A percentile compares a stretch with the other conserved stretches of the same genome.
Evolutionary conservation across 441 rosid genomes (phyloP).

Genomic region (Adansonia madagascariensis): DNA sequence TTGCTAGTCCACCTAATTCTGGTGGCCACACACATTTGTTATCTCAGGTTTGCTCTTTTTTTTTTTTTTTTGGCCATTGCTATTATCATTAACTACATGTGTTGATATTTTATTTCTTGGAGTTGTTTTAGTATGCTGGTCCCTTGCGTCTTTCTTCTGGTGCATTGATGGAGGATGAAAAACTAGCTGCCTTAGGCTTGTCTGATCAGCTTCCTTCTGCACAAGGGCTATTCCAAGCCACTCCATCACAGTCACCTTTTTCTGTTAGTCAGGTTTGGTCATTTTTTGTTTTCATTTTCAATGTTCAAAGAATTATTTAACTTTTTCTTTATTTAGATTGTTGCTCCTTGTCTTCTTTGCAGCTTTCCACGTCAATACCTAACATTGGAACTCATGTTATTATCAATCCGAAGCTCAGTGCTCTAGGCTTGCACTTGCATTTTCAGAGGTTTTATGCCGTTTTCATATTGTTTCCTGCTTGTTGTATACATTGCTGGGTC

Average conservation of each 20-base stretch:
- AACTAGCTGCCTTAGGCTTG: slow-evolving; percentile 68
- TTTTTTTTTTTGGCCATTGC: slow-evolving; percentile 3
- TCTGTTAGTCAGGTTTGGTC: slow-evolving; percentile 68
- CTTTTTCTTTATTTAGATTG: slow-evolving; percentile 30
- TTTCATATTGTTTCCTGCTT: slow-evolving; percentile 24
- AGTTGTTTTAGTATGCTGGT: slow-evolving; percentile 60
- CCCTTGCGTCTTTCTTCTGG: slow-evolving; percentile 72
- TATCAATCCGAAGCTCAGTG: slow-evolving; percentile 77
- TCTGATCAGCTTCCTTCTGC: slow-evolving; percentile 84
- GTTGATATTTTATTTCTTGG: slow-evolving; percentile 5
- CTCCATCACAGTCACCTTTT: slow-evolving; percentile 73
- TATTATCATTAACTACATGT: neutral
- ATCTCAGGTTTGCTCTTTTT: slow-evolving; percentile 61
- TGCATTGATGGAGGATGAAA: slow-evolving; percentile 84
- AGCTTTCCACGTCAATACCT: slow-evolving; percentile 79
- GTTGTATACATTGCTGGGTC: neutral
- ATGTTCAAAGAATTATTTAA: slow-evolving; percentile 6
- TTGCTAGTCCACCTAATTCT: slow-evolving; percentile 75
- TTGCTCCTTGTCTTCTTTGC: slow-evolving; percentile 35
- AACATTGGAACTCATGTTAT: slow-evolving; percentile 87
- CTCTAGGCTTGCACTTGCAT: slow-evolving; percentile 76
- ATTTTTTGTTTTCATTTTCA: slow-evolving; percentile 16
- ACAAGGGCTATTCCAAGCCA: slow-evolving; percentile 79
- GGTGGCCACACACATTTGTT: slow-evolving; percentile 62
- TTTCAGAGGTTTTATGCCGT: slow-evolving; percentile 81